Evolutionary conservation across 2,329 filamentous ascomycete genomes (phyloP), one percentile per base, ranked within the genome.

Genomic region (Epichloe uncinata): DNA sequence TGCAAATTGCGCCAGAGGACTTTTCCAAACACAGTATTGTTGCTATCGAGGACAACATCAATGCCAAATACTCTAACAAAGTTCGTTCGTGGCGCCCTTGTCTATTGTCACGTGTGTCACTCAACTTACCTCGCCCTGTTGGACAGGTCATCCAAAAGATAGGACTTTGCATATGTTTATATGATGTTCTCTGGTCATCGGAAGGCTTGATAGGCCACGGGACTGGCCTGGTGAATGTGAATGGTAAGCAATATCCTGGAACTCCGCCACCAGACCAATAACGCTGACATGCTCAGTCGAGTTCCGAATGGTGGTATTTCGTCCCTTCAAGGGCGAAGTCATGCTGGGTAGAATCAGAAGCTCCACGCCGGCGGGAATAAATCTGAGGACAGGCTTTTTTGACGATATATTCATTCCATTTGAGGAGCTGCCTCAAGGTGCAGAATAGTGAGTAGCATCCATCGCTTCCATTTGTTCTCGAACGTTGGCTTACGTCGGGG

Each of bases 1-100:
- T 98, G 57, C 87, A 95, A 69, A 94, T 98, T 69, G 77, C 80
- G 34, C 93, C 93, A 1, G 79, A 87, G 60, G 87, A 96, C 63
- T 95, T 97, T 63, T 78, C 82, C 53, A 93, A 93, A 67, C 75
- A 81, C 53, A 94, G 87, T 61, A 78, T 81, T 34, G 78, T 89
- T 55, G 88, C 89, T 1, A 87, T 98, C 55, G 89, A 96, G 68
- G 90, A 98, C 70, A 93, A 93, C 60, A 93, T 98, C 70, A 97
- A 98, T 65, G 77, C 82, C 55, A 98, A 98, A 69, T 98, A 96
- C 67, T 82, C 91, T 52, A 96, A 98, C 70, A 93, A 91, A 69
- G 84, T 87, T 49, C 42, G 57, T 26, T 2, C 15, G 45, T 20
- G 34, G 6, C 20, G 12, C 8, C 45, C 2, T 4, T 26, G 16